A percentile compares a stretch with the other conserved stretches of the same genome.
Conservation (phyloP, 306 rosid genomes). For the Lathyrus oleraceus region DNA sequence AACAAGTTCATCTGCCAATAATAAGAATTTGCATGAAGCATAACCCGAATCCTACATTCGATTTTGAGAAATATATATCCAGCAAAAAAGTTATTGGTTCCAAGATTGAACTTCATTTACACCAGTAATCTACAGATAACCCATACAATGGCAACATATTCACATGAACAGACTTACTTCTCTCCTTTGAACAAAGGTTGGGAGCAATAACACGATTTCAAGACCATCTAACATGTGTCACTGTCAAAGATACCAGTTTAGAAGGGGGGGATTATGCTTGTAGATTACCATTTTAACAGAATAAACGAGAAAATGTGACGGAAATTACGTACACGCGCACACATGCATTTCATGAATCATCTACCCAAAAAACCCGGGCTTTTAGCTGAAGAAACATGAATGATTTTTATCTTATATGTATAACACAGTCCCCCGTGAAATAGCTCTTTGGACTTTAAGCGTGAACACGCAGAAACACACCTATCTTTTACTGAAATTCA, state of each 20-base stretch:
- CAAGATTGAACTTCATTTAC: constrained; percentile 4
- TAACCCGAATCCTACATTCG: background rate
- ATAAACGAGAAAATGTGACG: no score
- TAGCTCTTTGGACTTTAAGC: background rate
- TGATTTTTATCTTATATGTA: background rate
- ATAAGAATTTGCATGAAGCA: constrained; percentile 12
- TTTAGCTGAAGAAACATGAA: background rate
- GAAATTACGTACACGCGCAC: no score
- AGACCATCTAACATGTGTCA: constrained; percentile 11
- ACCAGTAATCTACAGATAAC: constrained; percentile 15
- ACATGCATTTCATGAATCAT: no score
- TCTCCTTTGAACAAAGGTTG: constrained; percentile 3
- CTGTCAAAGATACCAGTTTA: background rate
- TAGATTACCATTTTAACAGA: no score
- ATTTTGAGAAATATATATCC: constrained; percentile 21
- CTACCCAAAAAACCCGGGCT: background rate
- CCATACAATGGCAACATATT: background rate
- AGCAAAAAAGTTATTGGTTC: background rate
- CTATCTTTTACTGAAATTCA: constrained; percentile 1
- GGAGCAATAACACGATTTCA: background rate
- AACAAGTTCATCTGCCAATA: constrained; percentile 11
- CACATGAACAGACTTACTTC: background rate
- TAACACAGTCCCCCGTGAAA: background rate
- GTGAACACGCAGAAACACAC: background rate
- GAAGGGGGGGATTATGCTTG: no score